Evolutionary conservation across 345 rosid species (phyloP).

Genomic region (Brassica napus): Da-Ae NC_063448.1:12138001-12138500

Average conservation of each 20-base stretch:
- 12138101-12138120: slow-evolving; percentile 81
- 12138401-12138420: slow-evolving; percentile 69
- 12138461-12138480: slow-evolving; percentile 59
- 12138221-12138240: slow-evolving; percentile 84
- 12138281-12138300: slow-evolving; percentile 82
- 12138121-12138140: slow-evolving; percentile 62
- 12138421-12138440: slow-evolving; percentile 82
- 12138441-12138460: slow-evolving; percentile 73
- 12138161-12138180: slow-evolving; percentile 63
- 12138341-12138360: slow-evolving; percentile 58
- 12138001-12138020: slow-evolving; percentile 80
- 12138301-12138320: slow-evolving; percentile 79
- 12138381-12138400: slow-evolving; percentile 37
- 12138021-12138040: slow-evolving; percentile 89
- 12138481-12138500: slow-evolving; percentile 75
- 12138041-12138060: slow-evolving; percentile 56
- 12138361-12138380: slow-evolving; percentile 61
- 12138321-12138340: slow-evolving; percentile 62
- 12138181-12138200: slow-evolving; percentile 72
- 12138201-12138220: slow-evolving; percentile 69
- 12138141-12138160: slow-evolving; percentile 80
- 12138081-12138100: slow-evolving; percentile 78
- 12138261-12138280: slow-evolving; percentile 83
- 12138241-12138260: slow-evolving; percentile 71
- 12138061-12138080: slow-evolving; percentile 89